Conservation (phyloP, 164 flowering plant genomes). For the Dillenia turbinata region DNA sequence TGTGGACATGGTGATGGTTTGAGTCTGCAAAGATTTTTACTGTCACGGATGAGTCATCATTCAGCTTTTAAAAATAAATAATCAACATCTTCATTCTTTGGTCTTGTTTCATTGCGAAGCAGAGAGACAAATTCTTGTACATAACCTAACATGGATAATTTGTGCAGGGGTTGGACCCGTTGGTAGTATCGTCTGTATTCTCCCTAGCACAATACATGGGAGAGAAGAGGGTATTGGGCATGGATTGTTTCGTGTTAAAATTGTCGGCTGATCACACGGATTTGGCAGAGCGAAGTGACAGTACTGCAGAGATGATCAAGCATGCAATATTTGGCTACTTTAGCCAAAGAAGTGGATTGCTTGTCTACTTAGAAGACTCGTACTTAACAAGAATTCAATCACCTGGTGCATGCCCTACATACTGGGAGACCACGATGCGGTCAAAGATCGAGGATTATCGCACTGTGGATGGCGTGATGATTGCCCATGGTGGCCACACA, state of each 20-base stretch:
- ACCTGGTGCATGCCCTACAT: conserved; percentile 59
- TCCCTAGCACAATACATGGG: conserved; percentile 67
- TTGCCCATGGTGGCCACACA: conserved; percentile 73
- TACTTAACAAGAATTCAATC: conserved; percentile 64
- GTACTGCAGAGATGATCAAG: conserved; percentile 78
- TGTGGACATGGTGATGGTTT: no score
- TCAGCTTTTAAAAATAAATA: no score
- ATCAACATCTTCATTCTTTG: no score
- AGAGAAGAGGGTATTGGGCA: conserved; percentile 48
- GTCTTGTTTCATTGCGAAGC: no score
- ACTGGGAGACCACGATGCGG: conserved; percentile 83
- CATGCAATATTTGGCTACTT: conserved; percentile 71
- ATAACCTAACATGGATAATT: not conserved
- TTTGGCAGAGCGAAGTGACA: conserved; percentile 61
- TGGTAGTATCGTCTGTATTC: conserved; percentile 56
- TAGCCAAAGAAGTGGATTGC: conserved; percentile 73
- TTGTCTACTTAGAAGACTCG: conserved; percentile 72
- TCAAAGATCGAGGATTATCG: conserved; percentile 64
- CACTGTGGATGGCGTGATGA: conserved; percentile 61
- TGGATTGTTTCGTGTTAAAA: conserved; percentile 66
- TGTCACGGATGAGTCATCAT: no score
- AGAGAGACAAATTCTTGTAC: no score
- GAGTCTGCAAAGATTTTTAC: no score
- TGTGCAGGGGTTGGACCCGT: conserved; percentile 74
- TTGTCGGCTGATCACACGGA: conserved; percentile 60